Evolutionary conservation across 1,139 yeast genomes (phyloP).

Genomic region (Fermentozyma sake): DNA sequence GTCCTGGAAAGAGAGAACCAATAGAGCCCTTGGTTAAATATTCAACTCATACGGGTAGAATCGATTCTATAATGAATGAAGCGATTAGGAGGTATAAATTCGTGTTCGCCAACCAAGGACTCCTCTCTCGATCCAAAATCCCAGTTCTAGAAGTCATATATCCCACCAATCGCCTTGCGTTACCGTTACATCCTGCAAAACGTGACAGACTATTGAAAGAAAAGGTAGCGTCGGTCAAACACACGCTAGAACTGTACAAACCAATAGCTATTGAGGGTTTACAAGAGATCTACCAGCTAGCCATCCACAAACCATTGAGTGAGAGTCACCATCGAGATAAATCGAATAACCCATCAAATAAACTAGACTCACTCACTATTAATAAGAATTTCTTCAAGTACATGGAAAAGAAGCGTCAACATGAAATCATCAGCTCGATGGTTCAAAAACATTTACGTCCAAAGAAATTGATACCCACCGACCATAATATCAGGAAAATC

Average conservation of each 20-base stretch:
- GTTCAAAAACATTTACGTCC: conserved; percentile 17
- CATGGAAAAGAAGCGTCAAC: conserved; percentile 20
- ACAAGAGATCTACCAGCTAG: conserved; percentile 14
- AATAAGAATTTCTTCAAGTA: conserved; percentile 27
- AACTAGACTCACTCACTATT: too few relatives aligned
- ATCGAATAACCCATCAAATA: conserved; percentile 2
- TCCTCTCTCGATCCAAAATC: conserved; percentile 21
- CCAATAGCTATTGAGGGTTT: conserved; percentile 23
- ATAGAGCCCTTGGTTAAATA: neutral
- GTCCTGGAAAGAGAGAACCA: neutral
- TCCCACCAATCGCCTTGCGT: conserved; percentile 29
- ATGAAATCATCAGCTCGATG: conserved; percentile 14
- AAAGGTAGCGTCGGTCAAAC: conserved; percentile 22
- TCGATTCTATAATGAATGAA: conserved; percentile 1
- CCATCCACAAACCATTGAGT: conserved; percentile 11
- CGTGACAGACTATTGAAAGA: conserved; percentile 23
- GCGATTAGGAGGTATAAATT: conserved; percentile 25
- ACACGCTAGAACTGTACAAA: conserved; percentile 11
- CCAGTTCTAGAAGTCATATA: conserved; percentile 31
- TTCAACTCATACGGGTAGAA: too few relatives aligned
- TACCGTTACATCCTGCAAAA: conserved; percentile 25
- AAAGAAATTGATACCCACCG: conserved; percentile 29
- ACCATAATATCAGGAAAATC: conserved; percentile 25
- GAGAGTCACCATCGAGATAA: too few relatives aligned
- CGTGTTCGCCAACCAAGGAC: conserved; percentile 13